These are phyloP conservation scores for Starmerella floricola DNA, from an alignment of 805 yeast genomes.

Conservation along the genomic window DNA sequence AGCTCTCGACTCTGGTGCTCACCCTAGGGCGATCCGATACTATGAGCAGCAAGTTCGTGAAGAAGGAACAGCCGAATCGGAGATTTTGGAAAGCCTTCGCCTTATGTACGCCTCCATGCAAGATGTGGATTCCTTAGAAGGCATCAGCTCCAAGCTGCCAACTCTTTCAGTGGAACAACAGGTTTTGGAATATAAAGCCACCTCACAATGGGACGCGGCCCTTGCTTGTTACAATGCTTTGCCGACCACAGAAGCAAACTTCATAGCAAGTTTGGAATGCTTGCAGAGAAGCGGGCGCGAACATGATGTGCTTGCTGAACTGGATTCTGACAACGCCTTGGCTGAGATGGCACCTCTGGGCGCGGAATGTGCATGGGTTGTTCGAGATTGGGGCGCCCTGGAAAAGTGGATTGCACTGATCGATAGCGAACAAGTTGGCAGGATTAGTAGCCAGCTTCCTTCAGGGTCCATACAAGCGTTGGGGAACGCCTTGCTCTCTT, in stretches of 20 bases:
- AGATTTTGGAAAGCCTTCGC: slow-evolving; percentile 36
- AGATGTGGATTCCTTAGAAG: slow-evolving; percentile 83
- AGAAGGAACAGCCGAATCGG: slow-evolving; percentile 21
- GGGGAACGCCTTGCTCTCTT: slow-evolving; percentile 48
- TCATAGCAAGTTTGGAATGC: slow-evolving; percentile 48
- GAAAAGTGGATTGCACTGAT: slow-evolving; percentile 31
- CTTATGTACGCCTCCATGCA: slow-evolving; percentile 75
- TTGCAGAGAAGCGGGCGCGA: slow-evolving; percentile 66
- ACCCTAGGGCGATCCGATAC: slow-evolving; percentile 76
- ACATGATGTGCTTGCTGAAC: slow-evolving; percentile 46
- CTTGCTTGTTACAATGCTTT: slow-evolving; percentile 66
- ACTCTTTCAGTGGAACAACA: slow-evolving; percentile 61
- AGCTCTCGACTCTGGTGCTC: slow-evolving; percentile 72
- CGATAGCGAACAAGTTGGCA: not conserved
- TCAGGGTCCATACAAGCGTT: slow-evolving; percentile 11
- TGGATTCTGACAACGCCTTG: slow-evolving; percentile 27
- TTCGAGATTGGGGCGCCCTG: slow-evolving; percentile 39
- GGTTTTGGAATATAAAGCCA: slow-evolving; percentile 66
- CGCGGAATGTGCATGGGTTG: slow-evolving; percentile 57
- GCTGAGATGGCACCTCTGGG: slow-evolving; percentile 43
- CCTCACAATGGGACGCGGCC: slow-evolving; percentile 77
- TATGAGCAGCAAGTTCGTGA: slow-evolving; percentile 61
- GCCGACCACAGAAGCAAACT: slow-evolving; percentile 29
- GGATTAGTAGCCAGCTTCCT: slow-evolving; percentile 6
- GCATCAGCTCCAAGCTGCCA: slow-evolving; percentile 58